A percentile compares a stretch with the other conserved stretches of the same genome.
phyloP scores from a whole-genome alignment of 1,284 basidiomycete genomes.

The Butyriboletus appendiculatus region DNA sequence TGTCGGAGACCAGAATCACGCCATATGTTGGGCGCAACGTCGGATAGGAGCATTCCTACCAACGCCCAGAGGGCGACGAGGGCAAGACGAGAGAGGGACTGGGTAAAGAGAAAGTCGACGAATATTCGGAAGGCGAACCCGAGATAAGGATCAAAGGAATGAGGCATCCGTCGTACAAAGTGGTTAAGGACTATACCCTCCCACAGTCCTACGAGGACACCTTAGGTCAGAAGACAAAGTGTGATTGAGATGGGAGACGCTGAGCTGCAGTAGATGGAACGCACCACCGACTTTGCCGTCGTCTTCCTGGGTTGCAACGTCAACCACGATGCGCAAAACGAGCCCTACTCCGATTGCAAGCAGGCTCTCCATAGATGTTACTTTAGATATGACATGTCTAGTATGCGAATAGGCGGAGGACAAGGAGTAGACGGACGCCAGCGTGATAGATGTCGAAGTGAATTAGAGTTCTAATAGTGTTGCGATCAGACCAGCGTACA shows the following conservation, averaged over 20 bases:
- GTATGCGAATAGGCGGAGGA: constrained; percentile 36
- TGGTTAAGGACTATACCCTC: constrained; percentile 73
- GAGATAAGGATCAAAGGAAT: constrained; percentile 58
- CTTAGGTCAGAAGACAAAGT: constrained; percentile 37
- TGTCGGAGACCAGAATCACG: constrained; percentile 56
- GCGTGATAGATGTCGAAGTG: constrained; percentile 26
- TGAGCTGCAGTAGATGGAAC: constrained; percentile 8
- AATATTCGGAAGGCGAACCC: constrained; percentile 63
- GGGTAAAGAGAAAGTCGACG: constrained; percentile 65
- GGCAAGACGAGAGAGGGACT: constrained; percentile 54
- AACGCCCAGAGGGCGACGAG: constrained; percentile 67
- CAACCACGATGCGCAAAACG: constrained; percentile 49
- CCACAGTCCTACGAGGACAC: constrained; percentile 70
- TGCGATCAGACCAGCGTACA: constrained; percentile 9
- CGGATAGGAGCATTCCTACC: constrained; percentile 66
- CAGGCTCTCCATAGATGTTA: constrained; percentile 53
- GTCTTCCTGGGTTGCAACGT: constrained; percentile 45
- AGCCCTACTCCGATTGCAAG: constrained; percentile 55
- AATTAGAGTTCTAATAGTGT: not conserved
- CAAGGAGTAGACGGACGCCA: constrained; percentile 44
- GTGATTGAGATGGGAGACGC: not conserved
- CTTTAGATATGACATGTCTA: constrained; percentile 35
- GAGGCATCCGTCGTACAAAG: constrained; percentile 63
- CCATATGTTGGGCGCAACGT: constrained; percentile 62
- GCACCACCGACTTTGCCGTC: constrained; percentile 42